Evolutionary conservation across 371 early-diverging fungal genomes (phyloP).

Genomic region (Mucor ambiguus): DNA sequence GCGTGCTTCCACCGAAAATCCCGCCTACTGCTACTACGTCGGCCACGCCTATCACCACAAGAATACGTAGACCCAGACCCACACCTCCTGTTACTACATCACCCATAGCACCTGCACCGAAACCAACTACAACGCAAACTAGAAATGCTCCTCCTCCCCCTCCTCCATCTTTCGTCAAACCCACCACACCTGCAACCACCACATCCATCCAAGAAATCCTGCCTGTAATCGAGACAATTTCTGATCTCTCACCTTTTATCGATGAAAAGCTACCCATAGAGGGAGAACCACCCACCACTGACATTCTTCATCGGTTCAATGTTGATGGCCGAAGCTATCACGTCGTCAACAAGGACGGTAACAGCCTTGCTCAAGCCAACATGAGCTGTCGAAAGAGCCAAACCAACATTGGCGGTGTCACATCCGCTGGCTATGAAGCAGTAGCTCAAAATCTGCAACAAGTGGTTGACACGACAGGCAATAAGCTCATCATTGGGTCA

Average conservation of each 20-base stretch:
- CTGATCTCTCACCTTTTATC: background rate
- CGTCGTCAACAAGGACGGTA: background rate
- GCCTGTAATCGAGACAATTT: background rate
- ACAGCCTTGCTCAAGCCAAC: background rate
- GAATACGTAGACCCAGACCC: background rate
- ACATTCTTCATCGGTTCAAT: background rate
- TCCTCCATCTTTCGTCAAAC: background rate
- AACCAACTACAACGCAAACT: background rate
- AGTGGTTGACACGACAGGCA: background rate
- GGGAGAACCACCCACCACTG: background rate
- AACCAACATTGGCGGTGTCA: conserved; percentile 1
- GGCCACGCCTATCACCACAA: background rate
- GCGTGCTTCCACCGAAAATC: background rate
- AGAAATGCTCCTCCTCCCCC: background rate
- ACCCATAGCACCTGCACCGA: background rate
- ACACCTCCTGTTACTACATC: background rate
- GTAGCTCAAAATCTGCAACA: conserved; percentile 1
- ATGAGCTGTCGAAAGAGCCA: background rate
- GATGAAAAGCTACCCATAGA: background rate
- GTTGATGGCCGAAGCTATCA: background rate
- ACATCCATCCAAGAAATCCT: background rate
- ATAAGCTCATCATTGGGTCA: conserved; percentile 15
- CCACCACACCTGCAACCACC: background rate
- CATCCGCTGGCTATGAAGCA: background rate
- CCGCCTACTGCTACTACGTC: background rate